Evolutionary conservation across 176 grass and related monocot species (phyloP), one percentile per base, ranked within the genome.

Genomic region (Hsuehochloa calcarea): DNA sequence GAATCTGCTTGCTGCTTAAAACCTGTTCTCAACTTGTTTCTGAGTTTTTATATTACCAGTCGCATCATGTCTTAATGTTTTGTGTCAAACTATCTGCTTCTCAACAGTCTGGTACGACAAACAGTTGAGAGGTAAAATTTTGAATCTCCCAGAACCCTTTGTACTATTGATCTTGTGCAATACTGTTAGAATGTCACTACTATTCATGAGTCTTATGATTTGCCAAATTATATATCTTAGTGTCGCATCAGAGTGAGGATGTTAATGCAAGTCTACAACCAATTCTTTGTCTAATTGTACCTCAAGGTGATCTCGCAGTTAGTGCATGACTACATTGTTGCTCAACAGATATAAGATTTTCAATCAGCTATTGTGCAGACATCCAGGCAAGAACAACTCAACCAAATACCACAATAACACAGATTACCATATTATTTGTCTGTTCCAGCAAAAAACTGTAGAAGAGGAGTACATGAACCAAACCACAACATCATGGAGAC

Each of bases 381-480:
- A 78, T 83, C 6, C 14, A 72, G 10, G 61, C 25, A 43, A 72
- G 8, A 39, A 68, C 12, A 77, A 16, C 43, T 26, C 23, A 17
- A 62, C 10, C 8, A 72, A 65, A 35, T 26, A 61, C n/a, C 3
- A 41, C 65, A 51, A 68, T 45, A 46, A 26, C 1, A 27, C 8
- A 38, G 6, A 52, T 8, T 23, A n/a, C 13, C 11, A 31, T 69
- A 61, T 62, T 65, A 62, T 85, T 60, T 76, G 3, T 68, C n/a
- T 12, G 11, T 65, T 43, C 27, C 5, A 34, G 51, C 22, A 26
- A 56, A 56, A 7, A 91, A 81, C 12, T n/a, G 20, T 65, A 88
- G n/a, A 55, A 79, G 5, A 34, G 62, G 15, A 51, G 40, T 80
- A 85, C 86, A 81, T 35, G 60, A 26, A 31, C 73, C 59, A 80